A percentile compares a stretch with the other conserved stretches of the same genome.
phyloP scores from a whole-genome alignment of 2,329 filamentous ascomycete genomes.

The Colletotrichum sp. region DNA sequence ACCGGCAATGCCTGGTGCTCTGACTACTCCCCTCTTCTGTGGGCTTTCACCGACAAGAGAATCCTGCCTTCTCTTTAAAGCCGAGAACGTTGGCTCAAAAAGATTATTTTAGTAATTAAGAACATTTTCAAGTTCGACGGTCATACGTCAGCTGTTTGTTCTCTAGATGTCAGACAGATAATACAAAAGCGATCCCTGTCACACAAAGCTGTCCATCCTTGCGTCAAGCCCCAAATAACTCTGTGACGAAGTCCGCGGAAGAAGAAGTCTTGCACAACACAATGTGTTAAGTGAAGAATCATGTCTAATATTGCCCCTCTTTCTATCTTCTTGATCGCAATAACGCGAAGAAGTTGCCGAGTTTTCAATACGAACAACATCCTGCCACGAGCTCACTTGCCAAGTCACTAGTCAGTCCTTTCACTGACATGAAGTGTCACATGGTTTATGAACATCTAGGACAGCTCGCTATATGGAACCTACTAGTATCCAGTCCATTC shows the following conservation, averaged over 20 bases:
- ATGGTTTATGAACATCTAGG: neutral
- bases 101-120: neutral
- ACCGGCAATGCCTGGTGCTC: constrained; percentile 16
- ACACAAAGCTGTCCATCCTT: neutral
- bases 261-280: neutral
- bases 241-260: neutral
- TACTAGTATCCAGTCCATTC: neutral
- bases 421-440: neutral
- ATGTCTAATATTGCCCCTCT: neutral
- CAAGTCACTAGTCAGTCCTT: neutral
- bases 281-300: neutral
- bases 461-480: neutral
- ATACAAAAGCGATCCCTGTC: neutral
- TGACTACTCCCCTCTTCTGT: constrained; percentile 21
- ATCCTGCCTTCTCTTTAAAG: neutral
- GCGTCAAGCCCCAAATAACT: too few relatives aligned
- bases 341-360: neutral
- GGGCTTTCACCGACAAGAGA: constrained; percentile 17
- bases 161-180: neutral
- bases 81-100: neutral
- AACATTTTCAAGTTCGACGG: neutral
- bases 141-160: constrained; percentile 24
- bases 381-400: neutral
- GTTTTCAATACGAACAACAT: neutral
- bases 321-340: neutral